phyloP scores from a whole-genome alignment of 2,329 filamentous ascomycete genomes.

The Exophiala xenobiotica region DNA sequence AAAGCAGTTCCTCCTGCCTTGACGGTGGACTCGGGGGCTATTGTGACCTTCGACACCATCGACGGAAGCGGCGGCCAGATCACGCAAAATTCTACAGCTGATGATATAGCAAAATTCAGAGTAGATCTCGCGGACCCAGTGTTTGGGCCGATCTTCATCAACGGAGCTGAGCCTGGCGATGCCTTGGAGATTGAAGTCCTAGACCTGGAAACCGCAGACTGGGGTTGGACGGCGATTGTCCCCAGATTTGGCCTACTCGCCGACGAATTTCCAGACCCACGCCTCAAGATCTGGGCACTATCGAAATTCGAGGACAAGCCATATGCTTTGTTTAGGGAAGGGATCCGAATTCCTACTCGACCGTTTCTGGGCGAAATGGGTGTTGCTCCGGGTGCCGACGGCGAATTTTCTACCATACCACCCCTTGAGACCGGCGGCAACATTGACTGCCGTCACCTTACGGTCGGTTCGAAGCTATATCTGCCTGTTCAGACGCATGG shows the following conservation, averaged over 20 bases:
- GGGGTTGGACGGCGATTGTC: slow-evolving; percentile 56
- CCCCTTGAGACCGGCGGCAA: slow-evolving; percentile 56
- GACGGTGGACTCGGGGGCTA: slow-evolving; percentile 49
- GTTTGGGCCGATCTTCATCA: slow-evolving; percentile 52
- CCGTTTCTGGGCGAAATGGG: slow-evolving; percentile 57
- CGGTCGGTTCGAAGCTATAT: slow-evolving; percentile 48
- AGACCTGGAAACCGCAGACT: slow-evolving; percentile 45
- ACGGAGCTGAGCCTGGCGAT: slow-evolving; percentile 52
- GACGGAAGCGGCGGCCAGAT: slow-evolving; percentile 39
- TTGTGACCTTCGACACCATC: slow-evolving; percentile 49
- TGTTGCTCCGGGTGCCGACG: slow-evolving; percentile 47
- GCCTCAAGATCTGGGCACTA: slow-evolving; percentile 53
- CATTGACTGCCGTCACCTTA: slow-evolving; percentile 54
- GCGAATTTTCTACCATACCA: slow-evolving; percentile 52
- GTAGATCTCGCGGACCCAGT: slow-evolving; percentile 43
- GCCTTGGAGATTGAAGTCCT: slow-evolving; percentile 54
- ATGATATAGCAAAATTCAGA: neutral
- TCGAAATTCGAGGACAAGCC: slow-evolving; percentile 33
- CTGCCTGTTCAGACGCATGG: slow-evolving; percentile 52
- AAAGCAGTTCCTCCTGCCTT: slow-evolving; percentile 46
- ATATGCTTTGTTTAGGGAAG: slow-evolving; percentile 48
- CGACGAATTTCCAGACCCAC: slow-evolving; percentile 48
- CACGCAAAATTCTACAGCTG: neutral
- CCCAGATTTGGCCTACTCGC: slow-evolving; percentile 52
- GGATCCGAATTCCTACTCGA: slow-evolving; percentile 50